phyloP scores from a whole-genome alignment of 1,284 basidiomycete genomes.

The Irpex sp. region DNA sequence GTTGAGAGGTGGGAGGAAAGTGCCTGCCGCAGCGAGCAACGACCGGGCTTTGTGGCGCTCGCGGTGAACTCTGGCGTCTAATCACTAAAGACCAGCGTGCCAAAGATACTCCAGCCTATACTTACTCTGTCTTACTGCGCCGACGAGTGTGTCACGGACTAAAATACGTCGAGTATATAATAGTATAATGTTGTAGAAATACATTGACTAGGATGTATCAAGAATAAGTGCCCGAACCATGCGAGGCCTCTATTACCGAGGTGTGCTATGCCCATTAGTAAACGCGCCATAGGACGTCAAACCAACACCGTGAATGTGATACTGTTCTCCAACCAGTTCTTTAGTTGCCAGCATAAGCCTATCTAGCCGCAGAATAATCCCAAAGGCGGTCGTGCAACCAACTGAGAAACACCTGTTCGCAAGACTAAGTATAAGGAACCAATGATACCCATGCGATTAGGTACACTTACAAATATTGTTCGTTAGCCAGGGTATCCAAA shows the following conservation, averaged over 20 bases:
- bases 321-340: slow-evolving; percentile 79
- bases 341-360: slow-evolving; percentile 74
- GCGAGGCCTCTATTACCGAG: background rate
- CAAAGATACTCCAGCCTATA: background rate
- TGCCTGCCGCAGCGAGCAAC: no score
- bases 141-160: background rate
- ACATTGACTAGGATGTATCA: background rate
- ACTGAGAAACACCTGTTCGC: slow-evolving; percentile 62
- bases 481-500: slow-evolving; percentile 60
- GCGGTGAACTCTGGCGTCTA: background rate
- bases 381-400: slow-evolving; percentile 69
- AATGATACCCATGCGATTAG: background rate
- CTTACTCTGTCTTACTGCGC: background rate
- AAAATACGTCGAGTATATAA: background rate
- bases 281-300: background rate
- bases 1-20: background rate
- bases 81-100: background rate
- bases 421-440: slow-evolving; percentile 1
- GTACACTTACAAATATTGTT: slow-evolving; percentile 62
- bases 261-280: background rate
- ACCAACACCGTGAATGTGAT: slow-evolving; percentile 71
- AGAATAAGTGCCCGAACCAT: background rate
- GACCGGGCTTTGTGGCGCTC: background rate
- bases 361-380: slow-evolving; percentile 65
- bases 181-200: background rate